Evolutionary conservation across 116 monocot species (phyloP).

Genomic region (Dioscorea cayenensis): DNA sequence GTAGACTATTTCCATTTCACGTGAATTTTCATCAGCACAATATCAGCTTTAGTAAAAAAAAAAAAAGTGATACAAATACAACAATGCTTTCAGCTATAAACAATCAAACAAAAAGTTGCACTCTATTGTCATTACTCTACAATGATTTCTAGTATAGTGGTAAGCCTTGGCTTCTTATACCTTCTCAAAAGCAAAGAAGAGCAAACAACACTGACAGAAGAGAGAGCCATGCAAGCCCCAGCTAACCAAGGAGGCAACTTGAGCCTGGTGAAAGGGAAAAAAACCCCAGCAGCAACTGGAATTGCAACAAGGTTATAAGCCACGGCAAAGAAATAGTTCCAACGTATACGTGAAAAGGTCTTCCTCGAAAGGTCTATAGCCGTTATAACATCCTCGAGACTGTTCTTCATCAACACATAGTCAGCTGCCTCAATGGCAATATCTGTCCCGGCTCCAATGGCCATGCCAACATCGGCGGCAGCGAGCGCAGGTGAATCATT

Average conservation of each 20-base stretch:
- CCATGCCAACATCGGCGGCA: conserved; percentile 87
- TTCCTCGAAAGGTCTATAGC: conserved; percentile 93
- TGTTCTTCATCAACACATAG: conserved; percentile 83
- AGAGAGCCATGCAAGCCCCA: conserved; percentile 95
- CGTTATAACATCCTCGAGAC: conserved; percentile 84
- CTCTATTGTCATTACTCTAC: conserved; percentile 34
- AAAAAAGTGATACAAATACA: too few relatives aligned
- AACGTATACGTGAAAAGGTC: conserved; percentile 81
- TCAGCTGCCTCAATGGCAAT: conserved; percentile 93
- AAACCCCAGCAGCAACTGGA: conserved; percentile 87
- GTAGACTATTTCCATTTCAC: too few relatives aligned
- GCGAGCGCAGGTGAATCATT: conserved; percentile 90
- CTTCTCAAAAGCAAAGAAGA: conserved; percentile 88
- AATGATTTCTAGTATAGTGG: conserved; percentile 90
- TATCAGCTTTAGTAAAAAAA: too few relatives aligned
- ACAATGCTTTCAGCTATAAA: too few relatives aligned
- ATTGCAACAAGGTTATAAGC: conserved; percentile 86
- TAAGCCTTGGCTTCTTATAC: conserved; percentile 83
- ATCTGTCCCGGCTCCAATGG: conserved; percentile 88
- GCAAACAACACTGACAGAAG: conserved; percentile 92
- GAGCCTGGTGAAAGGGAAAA: conserved; percentile 71
- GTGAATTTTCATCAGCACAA: too few relatives aligned
- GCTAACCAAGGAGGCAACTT: conserved; percentile 94
- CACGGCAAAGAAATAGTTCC: conserved; percentile 95
- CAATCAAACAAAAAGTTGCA: not conserved